These are phyloP conservation scores for Diutina catenulata DNA, from an alignment of 1,139 yeast genomes.

Conservation along the genomic window DNA sequence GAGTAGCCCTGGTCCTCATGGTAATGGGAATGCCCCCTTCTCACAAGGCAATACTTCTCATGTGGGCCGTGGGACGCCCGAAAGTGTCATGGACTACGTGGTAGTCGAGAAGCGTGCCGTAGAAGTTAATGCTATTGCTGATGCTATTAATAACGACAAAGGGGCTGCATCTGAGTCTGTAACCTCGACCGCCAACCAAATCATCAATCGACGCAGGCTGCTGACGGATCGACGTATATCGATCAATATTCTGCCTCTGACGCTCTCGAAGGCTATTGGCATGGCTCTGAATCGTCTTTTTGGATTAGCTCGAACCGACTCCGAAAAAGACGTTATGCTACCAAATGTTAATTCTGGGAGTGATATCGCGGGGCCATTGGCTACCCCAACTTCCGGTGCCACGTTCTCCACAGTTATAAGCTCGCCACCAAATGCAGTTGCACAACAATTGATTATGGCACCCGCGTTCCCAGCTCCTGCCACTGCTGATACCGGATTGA, in stretches of 20 bases:
- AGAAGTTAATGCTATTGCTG: conserved; percentile 91
- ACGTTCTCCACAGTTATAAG: conserved; percentile 2
- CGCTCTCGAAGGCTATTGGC: conserved; percentile 77
- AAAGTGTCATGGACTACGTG: conserved; percentile 55
- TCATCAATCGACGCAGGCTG: conserved; percentile 2
- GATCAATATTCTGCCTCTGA: conserved; percentile 75
- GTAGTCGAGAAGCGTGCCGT: conserved; percentile 91
- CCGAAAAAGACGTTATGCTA: not conserved
- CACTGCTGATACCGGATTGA: not conserved
- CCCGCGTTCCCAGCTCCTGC: conserved; percentile 3
- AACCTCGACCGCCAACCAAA: not conserved
- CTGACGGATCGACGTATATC: conserved; percentile 40
- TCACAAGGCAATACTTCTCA: too few relatives aligned
- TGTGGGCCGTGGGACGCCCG: too few relatives aligned
- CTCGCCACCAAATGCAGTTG: conserved; percentile 1
- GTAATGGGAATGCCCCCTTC: too few relatives aligned
- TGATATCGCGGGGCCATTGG: too few relatives aligned
- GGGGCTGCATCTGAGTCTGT: conserved; percentile 15
- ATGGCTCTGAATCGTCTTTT: conserved; percentile 82
- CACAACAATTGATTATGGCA: not conserved
- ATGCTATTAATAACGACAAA: conserved; percentile 68
- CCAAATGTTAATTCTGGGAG: too few relatives aligned
- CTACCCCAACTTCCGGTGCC: not conserved
- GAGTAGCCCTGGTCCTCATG: too few relatives aligned
- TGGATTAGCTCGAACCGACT: conserved; percentile 40